Conservation (phyloP, 768 basidiomycete genomes). For the Tulasnella sp. region DNA sequence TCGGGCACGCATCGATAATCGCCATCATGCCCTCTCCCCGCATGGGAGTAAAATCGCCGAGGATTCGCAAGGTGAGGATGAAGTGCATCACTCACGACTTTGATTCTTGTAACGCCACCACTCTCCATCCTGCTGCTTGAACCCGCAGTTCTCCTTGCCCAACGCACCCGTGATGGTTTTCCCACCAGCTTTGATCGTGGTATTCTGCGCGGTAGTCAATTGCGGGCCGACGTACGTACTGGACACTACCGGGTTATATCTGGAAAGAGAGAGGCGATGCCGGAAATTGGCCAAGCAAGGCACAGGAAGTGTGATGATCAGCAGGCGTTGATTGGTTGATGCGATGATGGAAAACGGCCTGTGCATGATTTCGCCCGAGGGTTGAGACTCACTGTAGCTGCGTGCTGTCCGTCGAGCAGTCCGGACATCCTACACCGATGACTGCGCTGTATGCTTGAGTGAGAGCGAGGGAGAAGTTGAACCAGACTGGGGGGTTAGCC, state of each 20-base stretch:
- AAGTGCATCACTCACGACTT: background rate
- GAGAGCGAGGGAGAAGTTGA: background rate
- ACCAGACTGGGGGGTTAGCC: background rate
- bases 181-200: background rate
- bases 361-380: background rate
- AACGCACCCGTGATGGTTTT: background rate
- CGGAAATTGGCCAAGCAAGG: background rate
- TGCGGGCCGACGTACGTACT: background rate
- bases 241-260: background rate
- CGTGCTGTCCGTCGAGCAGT: background rate
- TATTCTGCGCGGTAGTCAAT: background rate
- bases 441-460: background rate
- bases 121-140: background rate
- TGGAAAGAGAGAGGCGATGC: background rate
- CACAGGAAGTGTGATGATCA: background rate
- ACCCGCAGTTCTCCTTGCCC: conserved; percentile 6
- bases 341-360: background rate
- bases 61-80: background rate
- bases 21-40: no score
- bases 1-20: background rate
- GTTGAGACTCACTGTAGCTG: background rate
- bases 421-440: background rate
- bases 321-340: background rate
- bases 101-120: conserved; percentile 13
- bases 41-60: background rate